Base-by-base conservation (phyloP, 1,139 yeast species). In the Hansenula sp. region DNA sequence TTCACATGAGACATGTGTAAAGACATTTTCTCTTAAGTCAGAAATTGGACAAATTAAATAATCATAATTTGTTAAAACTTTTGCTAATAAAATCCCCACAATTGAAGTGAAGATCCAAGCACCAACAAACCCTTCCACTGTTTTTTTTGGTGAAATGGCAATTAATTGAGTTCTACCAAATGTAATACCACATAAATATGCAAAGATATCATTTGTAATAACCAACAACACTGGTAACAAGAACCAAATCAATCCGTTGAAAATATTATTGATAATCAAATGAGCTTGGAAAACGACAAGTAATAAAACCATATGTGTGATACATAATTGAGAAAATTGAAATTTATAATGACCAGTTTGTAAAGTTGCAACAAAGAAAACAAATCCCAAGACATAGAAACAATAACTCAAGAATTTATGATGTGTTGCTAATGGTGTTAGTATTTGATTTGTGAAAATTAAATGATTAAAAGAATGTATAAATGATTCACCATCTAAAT, bases 61-160 rank as follows among this genome's bases (percentile, higher is more conserved):
- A 59, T 78, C 77, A 51, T 80, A 82, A 45, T 79, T 76, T 36
- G 86, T 72, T 51, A 90, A 71, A 41, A 84, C 59, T 52, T 76
- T 77, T 3, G 95, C 76, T 45, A 90, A 74, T 11, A 82, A 42
- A 36, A 87, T 67, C 3, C 94, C 90, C 48, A 88, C 82, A 40
- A 86, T 50, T 8, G 88, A 82, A 12, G 99, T 93, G 63, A 95
- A 91, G 41, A 89, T 68, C 99, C 99, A 93, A 19, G 98, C 99
- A 43, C 99, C 99, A 39, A 91, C 69, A 61, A 93, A 93, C 3
- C 99, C 99, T 68, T 93, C 99, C 25, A 91, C 91, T 1, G 99
- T 93, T 69, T 93, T 93, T 66, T 93, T 93, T 42, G 99, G 99
- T 15, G 96, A 88, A 52, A 93, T 88, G 46, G 87, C 91, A 58